Evolutionary conservation across 805 yeast species (phyloP).

Genomic region (Pichia nanzhaoensis): DNA sequence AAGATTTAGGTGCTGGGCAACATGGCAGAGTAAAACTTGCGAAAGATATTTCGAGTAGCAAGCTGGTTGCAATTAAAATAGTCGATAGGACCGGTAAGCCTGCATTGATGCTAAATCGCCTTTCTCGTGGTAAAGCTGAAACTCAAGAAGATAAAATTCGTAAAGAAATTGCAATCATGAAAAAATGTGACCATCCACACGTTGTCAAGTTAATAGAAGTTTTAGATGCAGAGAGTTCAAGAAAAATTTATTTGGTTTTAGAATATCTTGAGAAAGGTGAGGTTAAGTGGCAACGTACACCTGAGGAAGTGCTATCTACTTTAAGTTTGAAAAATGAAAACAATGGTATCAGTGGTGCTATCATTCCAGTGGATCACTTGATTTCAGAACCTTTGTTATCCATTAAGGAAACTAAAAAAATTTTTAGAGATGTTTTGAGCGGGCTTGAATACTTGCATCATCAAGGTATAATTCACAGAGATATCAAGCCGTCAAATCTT

Average conservation of each 20-base stretch:
- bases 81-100: conserved; percentile 69
- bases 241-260: conserved; percentile 82
- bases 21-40: conserved; percentile 98
- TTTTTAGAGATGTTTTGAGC: conserved; percentile 74
- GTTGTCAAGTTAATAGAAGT: conserved; percentile 86
- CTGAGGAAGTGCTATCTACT: conserved; percentile 19
- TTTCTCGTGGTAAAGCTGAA: conserved; percentile 24
- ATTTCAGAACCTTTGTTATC: conserved; percentile 55
- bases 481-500: conserved; percentile 85
- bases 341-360: conserved; percentile 8
- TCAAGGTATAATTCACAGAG: conserved; percentile 90
- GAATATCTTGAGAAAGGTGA: conserved; percentile 92
- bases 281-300: conserved; percentile 64
- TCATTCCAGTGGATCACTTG: conserved; percentile 3
- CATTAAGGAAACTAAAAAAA: conserved; percentile 58
- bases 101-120: conserved; percentile 35
- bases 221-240: conserved; percentile 73
- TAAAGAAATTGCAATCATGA: conserved; percentile 88
- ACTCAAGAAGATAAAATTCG: conserved; percentile 65
- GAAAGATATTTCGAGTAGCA: conserved; percentile 54
- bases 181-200: conserved; percentile 85
- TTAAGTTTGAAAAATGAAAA: neutral
- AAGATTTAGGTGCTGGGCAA: conserved; percentile 91
- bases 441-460: conserved; percentile 88
- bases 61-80: conserved; percentile 86